Conservation (phyloP, 768 basidiomycete species). For the Ramaria rubella region DNA sequence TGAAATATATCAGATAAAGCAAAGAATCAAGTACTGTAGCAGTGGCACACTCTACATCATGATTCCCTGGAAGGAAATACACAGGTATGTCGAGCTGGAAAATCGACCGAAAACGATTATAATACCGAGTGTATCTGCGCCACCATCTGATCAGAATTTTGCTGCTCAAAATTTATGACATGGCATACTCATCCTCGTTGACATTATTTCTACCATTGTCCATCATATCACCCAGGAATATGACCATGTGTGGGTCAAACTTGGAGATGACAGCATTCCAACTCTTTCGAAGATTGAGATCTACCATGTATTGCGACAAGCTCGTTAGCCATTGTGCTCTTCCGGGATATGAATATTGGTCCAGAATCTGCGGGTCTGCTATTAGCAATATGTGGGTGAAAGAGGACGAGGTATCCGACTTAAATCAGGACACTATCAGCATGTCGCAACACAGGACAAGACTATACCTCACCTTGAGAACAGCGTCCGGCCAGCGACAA, state of each 20-base stretch:
- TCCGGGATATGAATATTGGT: constrained; percentile 56
- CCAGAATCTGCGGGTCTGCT: constrained; percentile 81
- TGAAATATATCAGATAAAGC: not conserved
- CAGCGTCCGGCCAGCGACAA: constrained; percentile 57
- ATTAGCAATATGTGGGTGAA: constrained; percentile 61
- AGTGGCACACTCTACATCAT: constrained; percentile 77
- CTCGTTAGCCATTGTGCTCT: constrained; percentile 48
- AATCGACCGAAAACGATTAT: constrained; percentile 59
- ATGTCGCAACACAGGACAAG: not conserved
- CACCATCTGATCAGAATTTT: not conserved
- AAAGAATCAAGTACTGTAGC: constrained; percentile 7
- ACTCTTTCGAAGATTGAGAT: constrained; percentile 78
- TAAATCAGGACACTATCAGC: not conserved
- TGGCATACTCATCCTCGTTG: constrained; percentile 48
- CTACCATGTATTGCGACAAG: constrained; percentile 60
- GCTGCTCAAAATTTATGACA: not conserved
- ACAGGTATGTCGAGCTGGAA: constrained; percentile 53
- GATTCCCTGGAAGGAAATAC: constrained; percentile 84
- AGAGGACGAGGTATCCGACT: not conserved
- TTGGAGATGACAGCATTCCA: constrained; percentile 60
- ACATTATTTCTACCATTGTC: constrained; percentile 70
- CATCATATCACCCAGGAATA: constrained; percentile 92
- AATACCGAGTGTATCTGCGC: constrained; percentile 68
- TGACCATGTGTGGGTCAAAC: constrained; percentile 59
- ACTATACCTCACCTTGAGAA: not conserved